These are phyloP conservation scores for Candida namnaoensis DNA, from an alignment of 805 yeast genomes.

Conservation along the genomic window DNA sequence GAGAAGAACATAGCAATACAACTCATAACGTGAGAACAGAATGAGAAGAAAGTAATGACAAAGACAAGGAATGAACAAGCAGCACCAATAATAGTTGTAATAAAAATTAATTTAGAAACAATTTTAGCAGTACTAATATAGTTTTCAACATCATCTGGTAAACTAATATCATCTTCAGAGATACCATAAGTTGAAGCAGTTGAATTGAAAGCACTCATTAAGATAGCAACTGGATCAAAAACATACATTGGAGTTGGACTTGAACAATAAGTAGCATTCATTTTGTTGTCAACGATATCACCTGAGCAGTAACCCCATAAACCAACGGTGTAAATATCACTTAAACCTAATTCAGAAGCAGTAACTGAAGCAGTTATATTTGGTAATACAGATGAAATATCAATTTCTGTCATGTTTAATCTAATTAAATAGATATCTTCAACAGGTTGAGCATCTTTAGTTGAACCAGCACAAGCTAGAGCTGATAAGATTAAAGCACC, in stretches of 20 bases:
- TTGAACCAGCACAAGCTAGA: constrained; percentile 41
- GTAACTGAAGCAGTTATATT: constrained; percentile 5
- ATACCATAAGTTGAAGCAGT: constrained; percentile 12
- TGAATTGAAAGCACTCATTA: constrained; percentile 13
- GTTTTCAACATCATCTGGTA: constrained; percentile 47
- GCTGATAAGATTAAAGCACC: constrained; percentile 35
- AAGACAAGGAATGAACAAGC: constrained; percentile 30
- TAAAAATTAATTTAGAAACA: constrained; percentile 51
- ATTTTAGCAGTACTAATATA: constrained; percentile 35
- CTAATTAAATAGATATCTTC: constrained; percentile 36
- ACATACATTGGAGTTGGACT: constrained; percentile 44
- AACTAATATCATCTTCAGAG: constrained; percentile 22
- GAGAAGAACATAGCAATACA: constrained; percentile 36
- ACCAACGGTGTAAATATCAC: constrained; percentile 45
- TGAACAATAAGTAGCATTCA: constrained; percentile 39
- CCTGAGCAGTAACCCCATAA: constrained; percentile 61
- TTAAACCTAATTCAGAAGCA: constrained; percentile 25
- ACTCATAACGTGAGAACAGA: constrained; percentile 36
- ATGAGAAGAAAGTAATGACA: constrained; percentile 34
- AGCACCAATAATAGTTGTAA: constrained; percentile 42
- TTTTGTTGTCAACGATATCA: constrained; percentile 6
- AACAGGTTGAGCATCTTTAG: constrained; percentile 29
- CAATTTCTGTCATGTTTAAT: constrained; percentile 28
- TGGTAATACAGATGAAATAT: constrained; percentile 8
- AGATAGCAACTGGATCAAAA: constrained; percentile 40